A percentile compares a stretch with the other conserved stretches of the same genome.
phyloP scores from a whole-genome alignment of 345 rosid species.

The Populus simonii region DNA sequence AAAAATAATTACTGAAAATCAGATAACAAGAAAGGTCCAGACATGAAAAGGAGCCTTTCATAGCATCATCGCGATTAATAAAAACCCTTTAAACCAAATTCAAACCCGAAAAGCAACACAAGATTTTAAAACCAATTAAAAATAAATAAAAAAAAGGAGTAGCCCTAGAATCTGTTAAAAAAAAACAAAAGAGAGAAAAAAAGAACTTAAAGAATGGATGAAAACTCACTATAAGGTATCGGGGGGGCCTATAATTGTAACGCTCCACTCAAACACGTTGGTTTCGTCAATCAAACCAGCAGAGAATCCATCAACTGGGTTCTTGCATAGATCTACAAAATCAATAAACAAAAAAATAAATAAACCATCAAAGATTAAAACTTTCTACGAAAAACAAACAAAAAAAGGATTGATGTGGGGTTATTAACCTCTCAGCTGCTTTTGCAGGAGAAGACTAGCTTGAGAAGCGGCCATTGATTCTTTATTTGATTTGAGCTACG shows the following conservation, averaged over 20 bases:
- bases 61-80: neutral
- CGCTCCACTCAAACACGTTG: constrained; percentile 94
- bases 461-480: constrained; percentile 45
- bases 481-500: neutral
- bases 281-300: constrained; percentile 95
- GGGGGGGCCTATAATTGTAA: constrained; percentile 91
- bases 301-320: constrained; percentile 95
- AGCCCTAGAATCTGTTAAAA: neutral
- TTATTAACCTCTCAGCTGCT: constrained; percentile 75
- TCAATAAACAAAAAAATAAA: neutral
- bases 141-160: neutral
- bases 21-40: neutral
- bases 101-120: neutral
- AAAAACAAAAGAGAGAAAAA: neutral
- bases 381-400: neutral
- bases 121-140: neutral
- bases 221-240: constrained; percentile 79
- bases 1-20: neutral
- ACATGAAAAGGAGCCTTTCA: neutral
- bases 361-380: neutral
- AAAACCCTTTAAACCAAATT: neutral
- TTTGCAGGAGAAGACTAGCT: constrained; percentile 91
- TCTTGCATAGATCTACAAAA: constrained; percentile 90
- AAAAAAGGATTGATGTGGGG: neutral
- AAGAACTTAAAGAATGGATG: neutral